Percentiles rank a stretch among this genome's conserved stretches.
phyloP scores from a whole-genome alignment of 495 filamentous ascomycete species.

The Penicillium roqueforti region DNA sequence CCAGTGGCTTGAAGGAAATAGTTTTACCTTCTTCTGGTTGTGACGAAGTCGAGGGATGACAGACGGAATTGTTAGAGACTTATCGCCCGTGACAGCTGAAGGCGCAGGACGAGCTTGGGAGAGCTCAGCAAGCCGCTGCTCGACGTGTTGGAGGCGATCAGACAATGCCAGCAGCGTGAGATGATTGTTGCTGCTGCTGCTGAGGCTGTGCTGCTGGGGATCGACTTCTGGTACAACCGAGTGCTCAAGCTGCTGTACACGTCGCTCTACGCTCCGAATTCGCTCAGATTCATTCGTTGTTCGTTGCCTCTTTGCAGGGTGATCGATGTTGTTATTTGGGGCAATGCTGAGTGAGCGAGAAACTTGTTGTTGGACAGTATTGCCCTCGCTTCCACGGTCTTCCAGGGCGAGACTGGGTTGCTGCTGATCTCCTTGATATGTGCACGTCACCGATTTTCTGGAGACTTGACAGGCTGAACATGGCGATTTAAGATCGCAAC shows the following conservation, averaged over 20 bases:
- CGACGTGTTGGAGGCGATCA: slow-evolving; percentile 2
- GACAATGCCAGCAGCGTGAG: slow-evolving; percentile 7
- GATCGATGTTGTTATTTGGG: not conserved
- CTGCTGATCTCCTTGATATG: slow-evolving; percentile 12
- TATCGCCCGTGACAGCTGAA: slow-evolving; percentile 4
- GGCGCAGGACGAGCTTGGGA: slow-evolving; percentile 2
- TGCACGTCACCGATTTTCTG: slow-evolving; percentile 24
- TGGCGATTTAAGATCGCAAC: slow-evolving; percentile 39
- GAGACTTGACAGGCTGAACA: slow-evolving; percentile 39
- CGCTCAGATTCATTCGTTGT: slow-evolving; percentile 6
- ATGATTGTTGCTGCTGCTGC: slow-evolving; percentile 4
- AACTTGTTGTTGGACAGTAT: not conserved
- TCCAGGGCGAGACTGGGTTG: slow-evolving; percentile 2
- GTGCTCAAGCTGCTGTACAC: slow-evolving; percentile 17
- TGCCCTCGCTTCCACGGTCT: slow-evolving; percentile 2
- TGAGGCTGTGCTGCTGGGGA: not conserved
- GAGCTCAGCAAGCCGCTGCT: slow-evolving; percentile 7
- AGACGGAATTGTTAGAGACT: not conserved
- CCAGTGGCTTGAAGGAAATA: slow-evolving; percentile 40
- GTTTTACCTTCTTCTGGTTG: slow-evolving; percentile 33
- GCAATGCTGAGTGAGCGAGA: not conserved
- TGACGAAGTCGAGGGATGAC: slow-evolving; percentile 12
- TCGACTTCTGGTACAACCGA: not conserved
- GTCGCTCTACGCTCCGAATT: slow-evolving; percentile 12
- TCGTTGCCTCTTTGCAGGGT: slow-evolving; percentile 1